A percentile compares a stretch with the other conserved stretches of the same genome.
Conservation (phyloP, 176 grass and related monocot genomes). For the Tillandsia fasciculata region DNA sequence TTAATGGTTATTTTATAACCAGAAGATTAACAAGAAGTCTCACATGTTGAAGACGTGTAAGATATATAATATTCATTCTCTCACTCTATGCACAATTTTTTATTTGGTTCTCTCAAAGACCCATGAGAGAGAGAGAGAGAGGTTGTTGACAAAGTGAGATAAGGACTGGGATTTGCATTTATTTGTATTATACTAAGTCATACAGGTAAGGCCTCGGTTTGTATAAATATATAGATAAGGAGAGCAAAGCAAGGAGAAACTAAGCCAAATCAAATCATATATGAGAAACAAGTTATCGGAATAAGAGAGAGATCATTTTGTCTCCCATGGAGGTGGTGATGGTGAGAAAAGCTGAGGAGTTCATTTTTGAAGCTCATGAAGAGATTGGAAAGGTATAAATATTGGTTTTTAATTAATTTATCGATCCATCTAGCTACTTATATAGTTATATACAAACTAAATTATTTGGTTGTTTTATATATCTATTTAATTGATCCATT, state of each 20-base stretch:
- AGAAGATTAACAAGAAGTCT: constrained; percentile 30
- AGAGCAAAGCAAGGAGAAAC: constrained; percentile 16
- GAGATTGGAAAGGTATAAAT: constrained; percentile 19
- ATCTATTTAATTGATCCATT: not conserved
- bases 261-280: too few species aligned
- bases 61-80: constrained; percentile 23
- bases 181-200: constrained; percentile 39
- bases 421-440: too few species aligned
- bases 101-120: constrained; percentile 18
- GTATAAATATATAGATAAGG: constrained; percentile 45
- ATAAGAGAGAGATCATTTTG: constrained; percentile 12
- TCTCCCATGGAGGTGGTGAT: constrained; percentile 22
- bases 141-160: constrained; percentile 24
- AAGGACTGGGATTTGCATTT: constrained; percentile 38
- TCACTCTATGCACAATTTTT: constrained; percentile 1
- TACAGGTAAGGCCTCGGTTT: constrained; percentile 21
- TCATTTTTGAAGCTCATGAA: too few species aligned
- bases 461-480: too few species aligned
- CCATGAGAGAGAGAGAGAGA: constrained; percentile 31
- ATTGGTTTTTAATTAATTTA: too few species aligned
- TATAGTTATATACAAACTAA: too few species aligned
- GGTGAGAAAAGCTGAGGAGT: constrained; percentile 6
- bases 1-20: too few species aligned
- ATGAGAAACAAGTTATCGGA: not conserved
- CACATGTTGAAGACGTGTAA: constrained; percentile 52